phyloP scores from a whole-genome alignment of 2,329 filamentous ascomycete species.

The Fusarium chlamydosporum region DNA sequence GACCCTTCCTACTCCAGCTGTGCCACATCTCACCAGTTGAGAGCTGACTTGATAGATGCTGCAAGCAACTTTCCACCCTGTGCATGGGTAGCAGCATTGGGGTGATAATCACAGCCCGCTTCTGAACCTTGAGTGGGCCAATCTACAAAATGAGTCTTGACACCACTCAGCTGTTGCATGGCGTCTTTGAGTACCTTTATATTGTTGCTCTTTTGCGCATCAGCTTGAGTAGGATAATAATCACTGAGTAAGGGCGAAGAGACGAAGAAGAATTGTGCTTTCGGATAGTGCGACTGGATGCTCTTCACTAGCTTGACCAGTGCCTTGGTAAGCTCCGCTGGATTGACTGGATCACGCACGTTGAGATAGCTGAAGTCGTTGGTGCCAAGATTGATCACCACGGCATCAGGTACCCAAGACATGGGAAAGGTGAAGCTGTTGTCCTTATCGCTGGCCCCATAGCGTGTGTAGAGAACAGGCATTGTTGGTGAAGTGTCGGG shows the following conservation, averaged over 20 bases:
- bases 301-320: constrained; percentile 41
- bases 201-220: constrained; percentile 58
- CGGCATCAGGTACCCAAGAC: constrained; percentile 51
- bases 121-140: constrained; percentile 59
- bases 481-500: constrained; percentile 55
- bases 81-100: constrained; percentile 57
- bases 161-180: constrained; percentile 50
- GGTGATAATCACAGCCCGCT: constrained; percentile 61
- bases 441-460: constrained; percentile 58
- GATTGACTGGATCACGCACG: constrained; percentile 51
- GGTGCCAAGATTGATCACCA: constrained; percentile 62
- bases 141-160: constrained; percentile 57
- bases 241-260: constrained; percentile 59
- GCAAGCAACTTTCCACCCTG: constrained; percentile 51
- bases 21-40: constrained; percentile 17
- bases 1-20: not conserved
- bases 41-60: constrained; percentile 44
- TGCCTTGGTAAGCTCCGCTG: constrained; percentile 48
- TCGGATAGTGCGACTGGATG: constrained; percentile 55
- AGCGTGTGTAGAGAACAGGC: constrained; percentile 60
- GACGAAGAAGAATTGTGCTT: constrained; percentile 58
- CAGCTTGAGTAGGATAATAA: constrained; percentile 54
- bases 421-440: constrained; percentile 57
- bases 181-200: constrained; percentile 54
- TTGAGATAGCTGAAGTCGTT: constrained; percentile 60